Evolutionary conservation across 2,329 filamentous ascomycete genomes (phyloP).

Genomic region (Chrysoporthe deuterocubensis): DNA sequence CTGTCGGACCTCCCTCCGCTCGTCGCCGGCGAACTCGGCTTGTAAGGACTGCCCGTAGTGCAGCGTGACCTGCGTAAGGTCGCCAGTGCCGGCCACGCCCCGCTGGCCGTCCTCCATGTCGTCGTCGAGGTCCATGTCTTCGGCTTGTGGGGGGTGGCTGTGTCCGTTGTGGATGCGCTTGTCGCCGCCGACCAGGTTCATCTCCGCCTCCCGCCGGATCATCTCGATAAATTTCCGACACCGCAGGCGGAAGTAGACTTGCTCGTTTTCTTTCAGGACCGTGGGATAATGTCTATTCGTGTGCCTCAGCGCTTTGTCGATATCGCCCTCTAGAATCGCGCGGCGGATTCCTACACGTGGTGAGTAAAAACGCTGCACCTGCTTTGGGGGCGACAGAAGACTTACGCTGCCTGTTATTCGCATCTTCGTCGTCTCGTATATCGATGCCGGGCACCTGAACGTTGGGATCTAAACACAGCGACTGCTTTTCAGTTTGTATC

Average conservation of each 20-base stretch:
- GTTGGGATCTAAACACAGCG: slow-evolving; percentile 63
- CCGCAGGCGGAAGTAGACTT: slow-evolving; percentile 84
- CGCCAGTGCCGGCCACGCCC: slow-evolving; percentile 30
- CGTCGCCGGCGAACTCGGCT: slow-evolving; percentile 75
- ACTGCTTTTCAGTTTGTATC: slow-evolving; percentile 72
- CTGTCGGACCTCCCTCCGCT: slow-evolving; percentile 70
- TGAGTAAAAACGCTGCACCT: background rate
- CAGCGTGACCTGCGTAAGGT: slow-evolving; percentile 71
- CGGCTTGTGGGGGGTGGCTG: slow-evolving; percentile 47
- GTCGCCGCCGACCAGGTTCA: slow-evolving; percentile 53
- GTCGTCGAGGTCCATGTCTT: slow-evolving; percentile 62
- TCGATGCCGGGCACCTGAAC: slow-evolving; percentile 62
- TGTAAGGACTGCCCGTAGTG: slow-evolving; percentile 79
- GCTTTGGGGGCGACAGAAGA: slow-evolving; percentile 22
- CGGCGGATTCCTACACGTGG: slow-evolving; percentile 72
- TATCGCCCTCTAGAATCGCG: slow-evolving; percentile 88
- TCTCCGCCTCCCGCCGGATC: slow-evolving; percentile 75
- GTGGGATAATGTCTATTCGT: slow-evolving; percentile 78
- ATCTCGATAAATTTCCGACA: slow-evolving; percentile 96
- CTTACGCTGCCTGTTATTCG: slow-evolving; percentile 83
- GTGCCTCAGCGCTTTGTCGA: slow-evolving; percentile 85
- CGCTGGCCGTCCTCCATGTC: slow-evolving; percentile 45
- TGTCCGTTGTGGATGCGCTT: slow-evolving; percentile 47
- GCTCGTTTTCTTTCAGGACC: slow-evolving; percentile 78
- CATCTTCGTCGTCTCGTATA: slow-evolving; percentile 82